Conservation (phyloP, 345 rosid genomes). For the Brassica cretica region DNA sequence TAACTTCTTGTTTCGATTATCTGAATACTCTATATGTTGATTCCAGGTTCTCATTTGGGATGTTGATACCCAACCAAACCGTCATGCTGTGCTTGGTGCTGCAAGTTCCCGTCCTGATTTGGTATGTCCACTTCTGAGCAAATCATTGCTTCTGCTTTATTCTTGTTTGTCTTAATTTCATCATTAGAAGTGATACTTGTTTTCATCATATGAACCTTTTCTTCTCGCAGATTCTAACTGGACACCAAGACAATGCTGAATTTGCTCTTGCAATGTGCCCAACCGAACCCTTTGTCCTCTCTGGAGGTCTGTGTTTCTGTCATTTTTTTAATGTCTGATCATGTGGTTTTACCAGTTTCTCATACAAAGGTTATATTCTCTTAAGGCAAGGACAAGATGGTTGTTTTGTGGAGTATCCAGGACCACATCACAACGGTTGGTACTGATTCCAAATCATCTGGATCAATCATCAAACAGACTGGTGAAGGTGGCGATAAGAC, state of each 20-base stretch:
- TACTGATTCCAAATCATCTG: constrained; percentile 66
- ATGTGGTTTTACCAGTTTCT: constrained; percentile 30
- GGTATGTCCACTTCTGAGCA: constrained; percentile 43
- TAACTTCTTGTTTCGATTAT: background rate
- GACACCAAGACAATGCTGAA: constrained; percentile 99
- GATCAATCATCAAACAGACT: constrained; percentile 69
- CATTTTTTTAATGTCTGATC: background rate
- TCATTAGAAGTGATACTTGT: constrained; percentile 14
- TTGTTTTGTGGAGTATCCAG: constrained; percentile 96
- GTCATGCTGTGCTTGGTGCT: constrained; percentile 98
- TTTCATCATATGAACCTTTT: constrained; percentile 19
- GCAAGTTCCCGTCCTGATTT: constrained; percentile 91
- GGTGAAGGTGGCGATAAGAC: constrained; percentile 72
- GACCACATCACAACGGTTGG: constrained; percentile 86
- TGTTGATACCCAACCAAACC: constrained; percentile 96
- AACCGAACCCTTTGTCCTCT: constrained; percentile 93
- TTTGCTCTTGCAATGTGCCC: constrained; percentile 99
- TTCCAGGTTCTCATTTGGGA: constrained; percentile 97
- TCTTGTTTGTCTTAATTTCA: background rate
- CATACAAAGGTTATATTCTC: constrained; percentile 32
- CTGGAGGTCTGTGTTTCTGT: constrained; percentile 76
- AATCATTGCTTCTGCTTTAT: background rate
- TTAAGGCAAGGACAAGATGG: constrained; percentile 95
- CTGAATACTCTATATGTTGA: constrained; percentile 21
- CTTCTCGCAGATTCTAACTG: constrained; percentile 80